Conservation (phyloP, 177 flowering plant genomes). For the Vitis hybrid region DNA sequence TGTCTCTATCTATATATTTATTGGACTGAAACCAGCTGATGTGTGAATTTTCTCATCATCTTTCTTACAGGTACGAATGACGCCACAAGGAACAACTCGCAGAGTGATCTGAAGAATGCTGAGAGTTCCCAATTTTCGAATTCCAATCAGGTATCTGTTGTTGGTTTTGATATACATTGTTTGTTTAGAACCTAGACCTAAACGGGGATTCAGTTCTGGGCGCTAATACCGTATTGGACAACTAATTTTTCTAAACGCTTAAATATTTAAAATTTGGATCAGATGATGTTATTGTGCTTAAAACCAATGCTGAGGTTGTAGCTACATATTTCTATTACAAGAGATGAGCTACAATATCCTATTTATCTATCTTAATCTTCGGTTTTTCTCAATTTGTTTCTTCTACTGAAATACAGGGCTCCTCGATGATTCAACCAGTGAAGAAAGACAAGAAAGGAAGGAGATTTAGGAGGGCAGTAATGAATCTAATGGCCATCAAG, state of each 20-base stretch:
- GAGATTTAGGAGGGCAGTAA: conserved; percentile 13
- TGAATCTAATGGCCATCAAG: conserved; percentile 1
- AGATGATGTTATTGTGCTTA: too few relatives aligned
- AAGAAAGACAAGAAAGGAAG: conserved; percentile 17
- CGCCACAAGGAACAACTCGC: background rate
- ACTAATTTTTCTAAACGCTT: too few relatives aligned
- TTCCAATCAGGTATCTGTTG: background rate
- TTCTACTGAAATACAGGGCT: background rate
- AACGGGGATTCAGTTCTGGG: too few relatives aligned
- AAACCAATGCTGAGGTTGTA: too few relatives aligned
- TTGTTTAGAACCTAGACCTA: too few relatives aligned
- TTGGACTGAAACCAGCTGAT: too few relatives aligned
- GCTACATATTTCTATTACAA: too few relatives aligned
- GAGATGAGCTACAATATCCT: too few relatives aligned
- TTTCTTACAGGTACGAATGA: conserved; percentile 1
- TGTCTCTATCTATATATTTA: background rate
- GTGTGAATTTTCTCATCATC: too few relatives aligned
- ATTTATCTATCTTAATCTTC: background rate
- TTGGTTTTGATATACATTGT: too few relatives aligned
- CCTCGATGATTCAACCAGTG: conserved; percentile 1
- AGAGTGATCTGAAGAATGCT: background rate
- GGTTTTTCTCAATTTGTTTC: background rate
- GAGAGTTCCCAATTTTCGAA: background rate
- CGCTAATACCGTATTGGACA: too few relatives aligned
- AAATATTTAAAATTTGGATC: too few relatives aligned